Percentiles rank a stretch among this genome's conserved stretches.
Evolutionary conservation across 1,284 basidiomycete species (phyloP).

Genomic region (Peniophora sp.): DNA sequence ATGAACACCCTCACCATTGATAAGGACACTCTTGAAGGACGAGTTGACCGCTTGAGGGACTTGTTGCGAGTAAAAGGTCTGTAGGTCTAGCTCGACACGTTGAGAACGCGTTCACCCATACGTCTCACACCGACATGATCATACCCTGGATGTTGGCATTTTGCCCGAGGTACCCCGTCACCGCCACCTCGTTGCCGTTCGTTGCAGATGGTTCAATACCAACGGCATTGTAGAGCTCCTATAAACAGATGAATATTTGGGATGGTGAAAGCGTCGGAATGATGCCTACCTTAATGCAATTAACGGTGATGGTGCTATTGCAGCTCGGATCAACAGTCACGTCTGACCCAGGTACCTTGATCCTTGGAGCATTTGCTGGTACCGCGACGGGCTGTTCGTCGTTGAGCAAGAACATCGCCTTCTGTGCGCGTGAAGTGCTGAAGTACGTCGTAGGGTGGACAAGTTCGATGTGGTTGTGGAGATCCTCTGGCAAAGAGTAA

Average conservation of each 20-base stretch:
- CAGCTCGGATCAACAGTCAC: conserved; percentile 37
- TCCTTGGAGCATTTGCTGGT: conserved; percentile 15
- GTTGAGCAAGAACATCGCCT: conserved; percentile 34
- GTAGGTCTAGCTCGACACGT: conserved; percentile 20
- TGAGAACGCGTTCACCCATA: too few relatives aligned
- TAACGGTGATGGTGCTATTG: conserved; percentile 9
- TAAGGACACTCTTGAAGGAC: conserved; percentile 36
- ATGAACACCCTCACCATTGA: conserved; percentile 22
- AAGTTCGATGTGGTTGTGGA: conserved; percentile 61
- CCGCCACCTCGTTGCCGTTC: conserved; percentile 39
- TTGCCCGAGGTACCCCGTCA: conserved; percentile 49
- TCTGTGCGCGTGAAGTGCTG: conserved; percentile 38
- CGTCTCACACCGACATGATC: too few relatives aligned
- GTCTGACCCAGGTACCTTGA: conserved; percentile 27
- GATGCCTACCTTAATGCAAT: conserved; percentile 29
- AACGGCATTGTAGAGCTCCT: conserved; percentile 42
- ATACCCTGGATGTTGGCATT: conserved; percentile 39
- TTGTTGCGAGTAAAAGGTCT: conserved; percentile 26
- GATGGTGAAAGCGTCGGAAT: too few relatives aligned
- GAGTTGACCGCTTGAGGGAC: conserved; percentile 22
- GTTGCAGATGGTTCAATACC: conserved; percentile 30
- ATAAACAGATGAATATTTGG: neutral
- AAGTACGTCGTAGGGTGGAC: conserved; percentile 74
- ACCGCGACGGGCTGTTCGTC: conserved; percentile 4
- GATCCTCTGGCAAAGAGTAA: conserved; percentile 57